These are phyloP conservation scores for Kuraishia capsulata DNA, from an alignment of 805 yeast species.

Conservation along the genomic window DNA sequence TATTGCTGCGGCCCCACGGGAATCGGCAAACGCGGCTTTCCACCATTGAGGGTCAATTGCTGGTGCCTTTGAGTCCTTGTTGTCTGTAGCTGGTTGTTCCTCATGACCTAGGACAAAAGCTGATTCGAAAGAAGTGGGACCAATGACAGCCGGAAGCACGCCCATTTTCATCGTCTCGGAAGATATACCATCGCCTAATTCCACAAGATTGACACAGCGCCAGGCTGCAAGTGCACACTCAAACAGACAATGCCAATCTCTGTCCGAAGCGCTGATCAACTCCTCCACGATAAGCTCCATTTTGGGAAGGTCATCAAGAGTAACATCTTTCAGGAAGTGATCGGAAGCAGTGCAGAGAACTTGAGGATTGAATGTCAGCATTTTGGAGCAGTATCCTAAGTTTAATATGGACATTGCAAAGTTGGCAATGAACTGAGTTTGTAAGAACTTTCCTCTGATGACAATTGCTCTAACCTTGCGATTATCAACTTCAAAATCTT, in stretches of 20 bases:
- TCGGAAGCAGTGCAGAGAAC: conserved; percentile 9
- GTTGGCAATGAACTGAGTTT: conserved; percentile 21
- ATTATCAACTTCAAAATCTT: conserved; percentile 4
- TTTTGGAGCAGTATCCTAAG: conserved; percentile 19
- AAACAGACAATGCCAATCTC: conserved; percentile 23
- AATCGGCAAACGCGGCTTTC: background rate
- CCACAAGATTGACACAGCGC: conserved; percentile 24
- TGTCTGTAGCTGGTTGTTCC: no score
- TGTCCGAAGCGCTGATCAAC: background rate
- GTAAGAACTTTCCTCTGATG: conserved; percentile 24
- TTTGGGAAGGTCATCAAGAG: conserved; percentile 12
- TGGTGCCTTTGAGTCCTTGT: background rate
- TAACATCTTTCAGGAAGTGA: conserved; percentile 15
- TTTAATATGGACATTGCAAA: conserved; percentile 19
- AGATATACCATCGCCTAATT: conserved; percentile 29
- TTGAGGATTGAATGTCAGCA: conserved; percentile 27
- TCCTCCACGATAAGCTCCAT: conserved; percentile 5
- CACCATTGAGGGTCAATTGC: conserved; percentile 1
- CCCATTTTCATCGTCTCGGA: conserved; percentile 11
- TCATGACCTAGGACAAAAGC: conserved; percentile 5
- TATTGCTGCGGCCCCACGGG: conserved; percentile 4
- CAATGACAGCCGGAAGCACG: conserved; percentile 16
- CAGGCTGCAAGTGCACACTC: conserved; percentile 19
- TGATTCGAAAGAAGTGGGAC: conserved; percentile 18
- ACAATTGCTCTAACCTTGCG: conserved; percentile 18